Evolutionary conservation across 164 flowering plant species (phyloP), one percentile per base, ranked within the genome.

Genomic region (Macadamia tetraphylla): DNA sequence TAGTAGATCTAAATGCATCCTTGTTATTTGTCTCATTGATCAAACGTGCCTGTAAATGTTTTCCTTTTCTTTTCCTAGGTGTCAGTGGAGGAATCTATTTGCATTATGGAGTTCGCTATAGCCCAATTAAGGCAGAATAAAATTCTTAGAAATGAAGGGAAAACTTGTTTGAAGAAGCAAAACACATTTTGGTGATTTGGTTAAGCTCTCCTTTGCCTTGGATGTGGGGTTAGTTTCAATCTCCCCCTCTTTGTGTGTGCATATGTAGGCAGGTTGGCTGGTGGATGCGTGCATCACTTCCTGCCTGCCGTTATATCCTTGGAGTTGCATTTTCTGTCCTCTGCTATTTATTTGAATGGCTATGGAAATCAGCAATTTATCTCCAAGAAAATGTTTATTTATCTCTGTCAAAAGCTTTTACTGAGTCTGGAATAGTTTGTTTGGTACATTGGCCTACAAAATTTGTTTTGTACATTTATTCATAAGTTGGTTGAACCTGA

Each of bases 81-180:
- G 52, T 48, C 68, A 18, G 56, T 76, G 44, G 69, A 77, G 31
- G 65, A 62, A 60, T 13, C 9, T 35, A 68, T 79, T 60, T n/a
- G 17, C 13, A 46, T 70, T 57, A 70, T 77, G 62, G 69, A 62
- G 66, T 66, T 69, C 29, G 74, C 75, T n/a, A 49, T 46, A 14
- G 30, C 9, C 35, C 32, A 48, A 29, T 59, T 62, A 13, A 58
- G 32, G n/a, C 51, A 30, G 30, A 68, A 59, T 6, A 30, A 32
- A n/a, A 44, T 11, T 53, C 15, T 31, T 40, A 69, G 10, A 1
- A 40, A 40, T 62, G 63, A 69, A n/a, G n/a, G 42, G 70, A 42
- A 6, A 61, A 29, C 57, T n/a, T 72, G 6, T 30, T 42, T 32
- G 65, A 18, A 61, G 77, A 71, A 64, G 56, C 60, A 55, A 32